phyloP scores from a whole-genome alignment of 345 rosid species.

The Adansonia digitata region DNA sequence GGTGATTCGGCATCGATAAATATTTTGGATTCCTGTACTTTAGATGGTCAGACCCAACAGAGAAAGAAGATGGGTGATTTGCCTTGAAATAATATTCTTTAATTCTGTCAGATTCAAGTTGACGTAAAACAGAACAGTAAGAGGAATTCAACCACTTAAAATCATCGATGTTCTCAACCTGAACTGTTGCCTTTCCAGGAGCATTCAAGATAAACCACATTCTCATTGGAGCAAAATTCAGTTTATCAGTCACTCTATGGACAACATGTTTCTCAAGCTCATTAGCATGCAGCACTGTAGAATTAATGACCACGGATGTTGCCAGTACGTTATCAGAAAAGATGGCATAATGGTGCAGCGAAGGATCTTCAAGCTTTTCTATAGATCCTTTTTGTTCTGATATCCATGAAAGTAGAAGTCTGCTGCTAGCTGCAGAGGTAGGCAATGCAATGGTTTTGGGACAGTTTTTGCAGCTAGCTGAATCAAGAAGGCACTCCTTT shows the following conservation, averaged over 20 bases:
- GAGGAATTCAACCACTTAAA: slow-evolving; percentile 85
- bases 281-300: slow-evolving; percentile 59
- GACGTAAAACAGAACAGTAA: slow-evolving; percentile 77
- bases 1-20: slow-evolving; percentile 84
- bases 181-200: slow-evolving; percentile 53
- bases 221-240: slow-evolving; percentile 70
- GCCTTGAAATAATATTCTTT: slow-evolving; percentile 83
- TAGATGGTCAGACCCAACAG: slow-evolving; percentile 68
- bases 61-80: slow-evolving; percentile 61
- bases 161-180: slow-evolving; percentile 67
- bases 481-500: slow-evolving; percentile 83
- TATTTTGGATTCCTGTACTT: slow-evolving; percentile 84
- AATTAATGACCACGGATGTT: slow-evolving; percentile 91
- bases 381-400: slow-evolving; percentile 36
- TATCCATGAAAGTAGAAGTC: slow-evolving; percentile 59
- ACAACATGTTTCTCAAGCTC: slow-evolving; percentile 85
- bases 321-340: slow-evolving; percentile 96
- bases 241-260: slow-evolving; percentile 91
- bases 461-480: slow-evolving; percentile 96
- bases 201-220: slow-evolving; percentile 69
- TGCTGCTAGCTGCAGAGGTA: slow-evolving; percentile 77
- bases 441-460: slow-evolving; percentile 86
- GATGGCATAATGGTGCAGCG: slow-evolving; percentile 87
- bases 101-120: slow-evolving; percentile 78
- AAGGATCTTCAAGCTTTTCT: slow-evolving; percentile 63